Evolutionary conservation across 179 eudicot genomes (phyloP), one percentile per base, ranked within the genome.

Genomic region (Monotropa hypopitys): DNA sequence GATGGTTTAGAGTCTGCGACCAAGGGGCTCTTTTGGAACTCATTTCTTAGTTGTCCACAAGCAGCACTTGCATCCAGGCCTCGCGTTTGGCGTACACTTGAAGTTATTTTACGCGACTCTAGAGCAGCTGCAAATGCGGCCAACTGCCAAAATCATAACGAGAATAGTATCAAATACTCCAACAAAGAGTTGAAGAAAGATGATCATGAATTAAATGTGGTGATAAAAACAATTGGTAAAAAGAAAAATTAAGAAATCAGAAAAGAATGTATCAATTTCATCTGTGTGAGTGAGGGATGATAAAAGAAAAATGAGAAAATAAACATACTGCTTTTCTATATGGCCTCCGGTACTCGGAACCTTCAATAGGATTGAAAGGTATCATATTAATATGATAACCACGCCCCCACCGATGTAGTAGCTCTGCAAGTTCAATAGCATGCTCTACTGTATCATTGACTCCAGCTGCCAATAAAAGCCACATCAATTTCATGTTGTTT

Each of bases 41-140:
- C 89, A 54, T 96, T 96, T 78, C 97, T 79, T 72, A 96, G 89
- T 75, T 96, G 99, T 51, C 99, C 99, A 80, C 99, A 96, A 70
- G 99, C 99, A 77, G 99, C 99, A 81, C 92, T 86, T 40, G 97
- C 99, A 83, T 96, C 99, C 13, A 93, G 89, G 59, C 99, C 99
- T 62, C 99, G 89, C 4, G 99, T 96, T 77, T 90, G 96, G 20
- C 98, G 98, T 63, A 91, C 86, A 65, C 99, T 96, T n/a, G 87
- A 85, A 10, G 99, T 96, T 73, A 96, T 74, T 62, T 90, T 91
- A 40, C 88, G 89, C 5, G 97, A 89, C 78, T 93, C 97, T 32
- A 95, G 83, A 59, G 92, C 89, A 69, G 87, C 85, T 49, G 90
- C 82, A 81, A 96, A 96, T 73, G 94, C 95, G 53, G 76, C 76